Evolutionary conservation across 345 rosid genomes (phyloP), one percentile per base, ranked within the genome.

Genomic region (Adansonia digitata): DNA sequence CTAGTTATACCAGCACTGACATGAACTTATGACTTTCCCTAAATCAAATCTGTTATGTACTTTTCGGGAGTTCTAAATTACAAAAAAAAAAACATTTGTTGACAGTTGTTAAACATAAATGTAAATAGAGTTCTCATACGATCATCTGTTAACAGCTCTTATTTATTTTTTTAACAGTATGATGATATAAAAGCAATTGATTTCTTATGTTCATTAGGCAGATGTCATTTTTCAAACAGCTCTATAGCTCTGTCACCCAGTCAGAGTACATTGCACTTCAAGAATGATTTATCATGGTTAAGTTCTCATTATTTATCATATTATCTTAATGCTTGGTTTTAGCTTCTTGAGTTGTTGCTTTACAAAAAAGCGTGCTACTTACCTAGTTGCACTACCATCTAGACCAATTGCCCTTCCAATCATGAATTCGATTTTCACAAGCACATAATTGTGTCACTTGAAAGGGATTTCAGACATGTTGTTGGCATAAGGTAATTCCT

Each of bases 221-320:
- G 94, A 86, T 91, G 73, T 85, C 97, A 27, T 94, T 94, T 86
- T 81, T 82, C 92, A 92, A 87, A 71, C 98, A 94, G 85, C 91
- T 94, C 75, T 83, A 88, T 73, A 83, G 86, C 72, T 90, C 94
- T 24, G 87, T 94, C 24, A 91, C 92, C 59, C 78, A 84, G 75
- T 88, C 97, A 31, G 98, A 94, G 53, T 91, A 91, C 82, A 55
- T 91, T 63, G 79, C 88, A 17, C 83, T 94, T 63, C 87, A 97
- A 69, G 84, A 90, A 5, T 97, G 97, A 79, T 94, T 94, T 78
- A 86, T 91, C 77, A 81, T 26, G 89, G 98, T 89, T 24, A 81
- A 81, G 63, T 68, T 76, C 27, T 72, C 42, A 34, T 17, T 53
- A 26, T 43, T 37, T 26, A 13, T 34, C 29, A 39, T 61, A 4